phyloP scores from a whole-genome alignment of 306 rosid genomes.

The Cyclanthera cordifolia region DNA sequence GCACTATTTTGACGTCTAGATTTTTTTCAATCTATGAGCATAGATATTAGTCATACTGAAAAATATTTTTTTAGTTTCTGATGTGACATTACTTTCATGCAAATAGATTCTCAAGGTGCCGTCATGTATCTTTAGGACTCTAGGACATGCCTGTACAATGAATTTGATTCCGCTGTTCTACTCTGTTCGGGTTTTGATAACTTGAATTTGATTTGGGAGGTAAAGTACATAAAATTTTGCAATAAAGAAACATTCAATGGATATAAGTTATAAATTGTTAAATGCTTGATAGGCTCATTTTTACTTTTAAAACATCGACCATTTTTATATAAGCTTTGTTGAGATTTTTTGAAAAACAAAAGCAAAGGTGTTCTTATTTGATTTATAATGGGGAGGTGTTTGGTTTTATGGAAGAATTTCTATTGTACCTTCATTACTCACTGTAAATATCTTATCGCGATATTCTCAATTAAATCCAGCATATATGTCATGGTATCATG shows the following conservation, averaged over 20 bases:
- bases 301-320: background rate
- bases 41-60: background rate
- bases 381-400: background rate
- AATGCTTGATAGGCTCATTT: background rate
- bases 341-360: background rate
- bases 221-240: slow-evolving; percentile 4
- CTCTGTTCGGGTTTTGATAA: slow-evolving; percentile 1
- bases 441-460: background rate
- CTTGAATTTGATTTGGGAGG: slow-evolving; percentile 10
- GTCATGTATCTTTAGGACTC: slow-evolving; percentile 1
- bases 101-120: slow-evolving; percentile 11
- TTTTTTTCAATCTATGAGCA: background rate
- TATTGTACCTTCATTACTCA: background rate
- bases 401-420: background rate
- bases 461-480: background rate
- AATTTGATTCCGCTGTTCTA: slow-evolving; percentile 11
- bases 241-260: background rate
- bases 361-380: background rate
- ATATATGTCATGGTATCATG: background rate
- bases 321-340: background rate
- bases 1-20: background rate
- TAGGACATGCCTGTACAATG: slow-evolving; percentile 9
- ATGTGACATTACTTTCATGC: background rate
- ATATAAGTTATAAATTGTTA: background rate
- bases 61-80: background rate